Evolutionary conservation across 1,284 basidiomycete genomes (phyloP), one percentile per base, ranked within the genome.

Genomic region (Boletus sp.): DNA sequence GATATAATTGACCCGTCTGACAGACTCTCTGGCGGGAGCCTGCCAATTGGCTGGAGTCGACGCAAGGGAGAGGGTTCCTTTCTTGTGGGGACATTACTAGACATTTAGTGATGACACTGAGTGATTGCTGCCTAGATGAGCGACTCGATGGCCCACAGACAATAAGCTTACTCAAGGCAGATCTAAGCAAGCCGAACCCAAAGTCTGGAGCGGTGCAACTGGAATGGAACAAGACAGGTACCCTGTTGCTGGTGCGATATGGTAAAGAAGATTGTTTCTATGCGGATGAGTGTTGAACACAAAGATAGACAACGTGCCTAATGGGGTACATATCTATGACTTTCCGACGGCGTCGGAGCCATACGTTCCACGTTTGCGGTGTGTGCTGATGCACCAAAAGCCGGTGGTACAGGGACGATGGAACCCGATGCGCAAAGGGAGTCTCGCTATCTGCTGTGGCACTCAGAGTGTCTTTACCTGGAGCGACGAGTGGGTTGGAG

Each of bases 1-100:
- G 22, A 19, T 27, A 14, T 16, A 8, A 26, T 43, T 49, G 20
- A 58, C 43, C 6, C 8, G 36, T 27, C 16, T 26, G 16, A 47
- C 54, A 91, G 90, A 75, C 69, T 13, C 72, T 89, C 8, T 94
- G 90, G 91, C 76, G 82, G 47, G 91, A 94, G 61, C 89, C 91
- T 3, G 57, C 72, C 0, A 81, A 81, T 52, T 94, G 91, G 91
- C 68, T 90, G 27, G 84, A 85, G 62, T 74, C 82, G 1, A 91
- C 88, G 0, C 77, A 83, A 58, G 86, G 84, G 13, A 78, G 84
- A 49, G 88, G 88, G 5, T 92, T 91, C 64, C 71, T 93, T 27
- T 87, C 89, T 22, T 93, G 91, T 90, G 59, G 61, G 30, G 17
- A 37, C 22, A 16, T 44, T 34, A n/a, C 45, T 14, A 2, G 2